Base-by-base conservation (phyloP, 75 land plant species). In the Cryptomeria japonica region DNA sequence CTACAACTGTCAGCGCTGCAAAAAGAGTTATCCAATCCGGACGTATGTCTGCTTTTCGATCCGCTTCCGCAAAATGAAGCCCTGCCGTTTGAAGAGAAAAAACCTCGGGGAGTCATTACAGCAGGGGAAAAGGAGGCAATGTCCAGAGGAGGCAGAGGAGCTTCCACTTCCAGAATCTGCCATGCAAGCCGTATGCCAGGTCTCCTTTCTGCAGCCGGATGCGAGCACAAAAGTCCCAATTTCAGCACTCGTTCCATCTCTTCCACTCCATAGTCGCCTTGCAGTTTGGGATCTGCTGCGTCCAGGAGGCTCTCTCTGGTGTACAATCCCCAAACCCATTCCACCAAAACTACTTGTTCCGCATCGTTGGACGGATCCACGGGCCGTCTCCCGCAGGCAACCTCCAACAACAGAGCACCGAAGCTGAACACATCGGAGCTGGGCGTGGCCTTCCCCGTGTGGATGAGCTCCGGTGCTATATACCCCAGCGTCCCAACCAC, bases 271-370 rank as follows among this genome's bases (percentile, higher is more conserved):
- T 86, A 55, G 8, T n/a, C 19, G 14, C 61, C 83, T 3, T 19
- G 22, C 9, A 87, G 80, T 16, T n/a, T 53, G 5, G 49, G 86
- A 49, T 89, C 90, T 1, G 84, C 84, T 0, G 83, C 89, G 25
- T 90, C 80, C 78, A 64, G 37, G 14, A 90, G 39, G 14, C 58
- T 51, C 3, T 61, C 82, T 8, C 39, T 72, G 47, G 68, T 42
- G 89, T 91, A 89, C 44, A 90, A 89, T 1, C 41, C 42, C 89
- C 92, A 88, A 32, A 85, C 89, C 92, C 92, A 91, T 31, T 91
- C 91, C 36, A 90, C 36, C 70, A 89, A 28, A 25, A 70, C 41
- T 2, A 87, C 44, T 85, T 89, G 92, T 47, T 68, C 61, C 28
- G 56, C 44, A 18, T 61, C 73, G 32, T 42, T 11, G 14, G 61